These are phyloP conservation scores for Lagenaria siceraria DNA, from an alignment of 306 rosid genomes.

Conservation along the genomic window DNA sequence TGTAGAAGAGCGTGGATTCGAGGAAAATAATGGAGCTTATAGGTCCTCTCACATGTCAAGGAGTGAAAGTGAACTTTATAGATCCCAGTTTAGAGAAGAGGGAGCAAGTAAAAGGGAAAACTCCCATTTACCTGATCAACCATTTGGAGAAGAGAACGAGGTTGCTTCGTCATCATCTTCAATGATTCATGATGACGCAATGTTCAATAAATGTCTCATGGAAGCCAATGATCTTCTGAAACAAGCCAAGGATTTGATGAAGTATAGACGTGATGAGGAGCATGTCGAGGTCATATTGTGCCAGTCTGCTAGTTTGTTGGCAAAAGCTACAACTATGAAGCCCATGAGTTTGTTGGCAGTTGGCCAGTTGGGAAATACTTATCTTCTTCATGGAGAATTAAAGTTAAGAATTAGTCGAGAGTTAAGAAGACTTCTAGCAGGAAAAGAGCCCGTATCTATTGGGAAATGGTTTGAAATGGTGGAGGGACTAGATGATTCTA, in stretches of 20 bases:
- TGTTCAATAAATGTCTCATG: conserved; percentile 56
- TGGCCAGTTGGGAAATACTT: conserved; percentile 81
- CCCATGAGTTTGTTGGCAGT: conserved; percentile 93
- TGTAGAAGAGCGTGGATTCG: conserved; percentile 35
- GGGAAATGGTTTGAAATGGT: conserved; percentile 32
- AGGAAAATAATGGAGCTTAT: conserved; percentile 22
- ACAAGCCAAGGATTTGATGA: conserved; percentile 59
- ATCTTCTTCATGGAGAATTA: conserved; percentile 92
- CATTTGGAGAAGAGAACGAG: conserved; percentile 28
- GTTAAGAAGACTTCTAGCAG: conserved; percentile 52
- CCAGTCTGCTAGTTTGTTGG: conserved; percentile 55
- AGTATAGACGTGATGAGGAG: conserved; percentile 36
- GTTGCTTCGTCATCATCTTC: conserved; percentile 35
- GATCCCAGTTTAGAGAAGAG: conserved; percentile 16
- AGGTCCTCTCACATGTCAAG: conserved; percentile 25
- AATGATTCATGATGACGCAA: conserved; percentile 45
- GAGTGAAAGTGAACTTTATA: conserved; percentile 17
- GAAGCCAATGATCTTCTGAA: conserved; percentile 67
- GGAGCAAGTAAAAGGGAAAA: not conserved
- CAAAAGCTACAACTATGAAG: conserved; percentile 68
- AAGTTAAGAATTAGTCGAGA: conserved; percentile 75
- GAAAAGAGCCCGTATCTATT: conserved; percentile 25
- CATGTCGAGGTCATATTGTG: conserved; percentile 60
- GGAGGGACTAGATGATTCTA: conserved; percentile 30
- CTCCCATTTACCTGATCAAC: conserved; percentile 3